Percentiles rank a stretch among this genome's conserved stretches.
These are phyloP conservation scores for Mortierella alpina DNA, from an alignment of 192 early-diverging fungal species.

Conservation along the genomic window DNA sequence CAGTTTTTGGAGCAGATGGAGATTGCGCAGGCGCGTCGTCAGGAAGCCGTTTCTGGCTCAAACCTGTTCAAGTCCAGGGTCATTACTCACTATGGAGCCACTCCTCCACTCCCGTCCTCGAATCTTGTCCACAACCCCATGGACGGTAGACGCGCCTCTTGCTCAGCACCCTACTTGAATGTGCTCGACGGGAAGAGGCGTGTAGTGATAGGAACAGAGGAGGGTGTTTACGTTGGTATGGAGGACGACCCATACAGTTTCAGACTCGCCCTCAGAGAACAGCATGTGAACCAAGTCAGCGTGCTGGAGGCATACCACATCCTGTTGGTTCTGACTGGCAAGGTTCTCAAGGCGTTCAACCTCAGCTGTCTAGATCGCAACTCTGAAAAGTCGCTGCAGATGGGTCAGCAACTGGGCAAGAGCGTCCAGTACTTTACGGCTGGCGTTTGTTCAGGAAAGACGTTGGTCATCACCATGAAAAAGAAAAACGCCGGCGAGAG, in stretches of 20 bases:
- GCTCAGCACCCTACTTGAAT: slow-evolving; percentile 52
- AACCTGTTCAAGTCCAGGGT: slow-evolving; percentile 37
- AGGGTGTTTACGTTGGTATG: slow-evolving; percentile 83
- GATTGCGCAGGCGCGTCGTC: slow-evolving; percentile 50
- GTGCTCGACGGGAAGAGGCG: slow-evolving; percentile 68
- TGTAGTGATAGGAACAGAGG: slow-evolving; percentile 87
- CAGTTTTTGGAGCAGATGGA: slow-evolving; percentile 40
- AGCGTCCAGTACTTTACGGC: slow-evolving; percentile 60
- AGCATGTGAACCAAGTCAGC: slow-evolving; percentile 88
- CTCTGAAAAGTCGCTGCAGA: slow-evolving; percentile 48
- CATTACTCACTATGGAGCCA: slow-evolving; percentile 41
- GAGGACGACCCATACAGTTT: slow-evolving; percentile 57
- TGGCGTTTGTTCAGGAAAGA: slow-evolving; percentile 53
- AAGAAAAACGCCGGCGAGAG: slow-evolving; percentile 48
- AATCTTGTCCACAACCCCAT: slow-evolving; percentile 46
- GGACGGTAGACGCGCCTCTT: slow-evolving; percentile 29
- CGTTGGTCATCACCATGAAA: slow-evolving; percentile 54
- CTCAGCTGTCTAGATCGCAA: slow-evolving; percentile 46
- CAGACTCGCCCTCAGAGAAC: slow-evolving; percentile 37
- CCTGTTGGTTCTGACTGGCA: slow-evolving; percentile 78
- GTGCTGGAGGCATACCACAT: slow-evolving; percentile 82
- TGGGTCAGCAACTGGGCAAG: slow-evolving; percentile 45
- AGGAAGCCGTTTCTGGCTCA: slow-evolving; percentile 43
- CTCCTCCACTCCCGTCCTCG: slow-evolving; percentile 33
- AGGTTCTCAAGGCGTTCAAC: slow-evolving; percentile 49